Evolutionary conservation across 139 green algal species (phyloP).

Genomic region (Pleodorina starrii): DNA sequence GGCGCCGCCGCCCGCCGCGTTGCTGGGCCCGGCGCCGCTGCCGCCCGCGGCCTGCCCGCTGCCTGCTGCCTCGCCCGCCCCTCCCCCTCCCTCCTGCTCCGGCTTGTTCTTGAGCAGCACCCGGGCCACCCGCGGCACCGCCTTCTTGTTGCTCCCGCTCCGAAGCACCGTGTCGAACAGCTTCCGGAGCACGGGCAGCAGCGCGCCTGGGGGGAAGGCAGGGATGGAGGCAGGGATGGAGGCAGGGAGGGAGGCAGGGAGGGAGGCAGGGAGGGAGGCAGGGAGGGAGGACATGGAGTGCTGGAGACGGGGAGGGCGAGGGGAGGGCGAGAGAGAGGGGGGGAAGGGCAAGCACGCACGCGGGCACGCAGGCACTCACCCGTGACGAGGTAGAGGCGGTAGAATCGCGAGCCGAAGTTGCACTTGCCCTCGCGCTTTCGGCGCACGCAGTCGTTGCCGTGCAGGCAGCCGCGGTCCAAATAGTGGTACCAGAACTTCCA

Average conservation of each 20-base stretch:
- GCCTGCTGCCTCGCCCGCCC: not conserved
- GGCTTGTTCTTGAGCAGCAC: constrained; percentile 42
- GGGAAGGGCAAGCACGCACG: not conserved
- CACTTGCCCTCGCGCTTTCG: not conserved
- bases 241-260: too few species aligned
- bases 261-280: too few species aligned
- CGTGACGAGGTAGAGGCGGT: not conserved
- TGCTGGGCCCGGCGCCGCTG: not conserved
- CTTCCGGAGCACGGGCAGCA: constrained; percentile 53
- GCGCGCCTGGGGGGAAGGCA: constrained; percentile 14
- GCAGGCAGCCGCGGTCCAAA: constrained; percentile 27
- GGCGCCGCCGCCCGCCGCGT: not conserved
- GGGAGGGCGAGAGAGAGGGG: too few species aligned
- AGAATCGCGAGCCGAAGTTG: constrained; percentile 29
- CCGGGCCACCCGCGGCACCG: constrained; percentile 21
- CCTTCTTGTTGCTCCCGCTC: not conserved
- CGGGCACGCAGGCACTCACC: not conserved
- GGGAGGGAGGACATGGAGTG: too few species aligned
- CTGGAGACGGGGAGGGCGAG: too few species aligned
- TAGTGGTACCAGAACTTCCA: constrained; percentile 45
- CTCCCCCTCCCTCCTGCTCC: not conserved
- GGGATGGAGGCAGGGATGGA: not conserved
- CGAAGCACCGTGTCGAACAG: constrained; percentile 50
- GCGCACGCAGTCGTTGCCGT: constrained; percentile 25
- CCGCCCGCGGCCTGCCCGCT: not conserved